Percentiles rank a stretch among this genome's conserved stretches.
These are phyloP conservation scores for Taphrina pruni DNA, from an alignment of 1,139 yeast genomes.

Conservation along the genomic window DNA sequence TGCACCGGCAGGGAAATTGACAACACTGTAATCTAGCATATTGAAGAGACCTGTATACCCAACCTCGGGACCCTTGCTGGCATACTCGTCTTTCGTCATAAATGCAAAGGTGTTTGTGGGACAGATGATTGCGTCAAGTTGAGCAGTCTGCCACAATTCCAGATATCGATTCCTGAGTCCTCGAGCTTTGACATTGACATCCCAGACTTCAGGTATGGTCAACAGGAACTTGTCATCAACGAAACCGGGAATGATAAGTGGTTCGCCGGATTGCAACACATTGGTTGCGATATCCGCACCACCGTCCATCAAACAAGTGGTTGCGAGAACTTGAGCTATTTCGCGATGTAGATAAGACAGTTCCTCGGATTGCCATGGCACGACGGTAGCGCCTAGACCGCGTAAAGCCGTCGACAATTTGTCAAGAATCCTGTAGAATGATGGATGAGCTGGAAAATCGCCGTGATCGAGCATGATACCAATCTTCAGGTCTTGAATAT, in stretches of 20 bases:
- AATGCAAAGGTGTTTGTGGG: slow-evolving; percentile 27
- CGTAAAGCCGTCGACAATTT: neutral
- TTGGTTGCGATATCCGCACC: slow-evolving; percentile 24
- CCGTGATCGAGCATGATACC: slow-evolving; percentile 31
- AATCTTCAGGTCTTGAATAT: neutral
- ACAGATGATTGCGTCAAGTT: slow-evolving; percentile 13
- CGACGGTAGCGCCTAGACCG: slow-evolving; percentile 3
- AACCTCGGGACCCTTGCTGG: slow-evolving; percentile 51
- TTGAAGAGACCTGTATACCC: slow-evolving; percentile 66
- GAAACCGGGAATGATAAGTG: slow-evolving; percentile 26
- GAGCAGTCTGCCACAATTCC: slow-evolving; percentile 11
- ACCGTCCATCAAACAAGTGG: slow-evolving; percentile 26
- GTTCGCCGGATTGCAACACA: slow-evolving; percentile 16
- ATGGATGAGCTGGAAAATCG: slow-evolving; percentile 26
- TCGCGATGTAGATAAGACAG: slow-evolving; percentile 21
- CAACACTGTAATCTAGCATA: slow-evolving; percentile 62
- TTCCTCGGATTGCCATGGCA: slow-evolving; percentile 23
- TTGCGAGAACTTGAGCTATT: slow-evolving; percentile 14
- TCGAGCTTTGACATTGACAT: slow-evolving; percentile 5
- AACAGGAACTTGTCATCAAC: slow-evolving; percentile 12
- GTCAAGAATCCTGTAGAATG: slow-evolving; percentile 15
- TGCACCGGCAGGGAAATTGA: slow-evolving; percentile 57
- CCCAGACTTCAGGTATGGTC: slow-evolving; percentile 15
- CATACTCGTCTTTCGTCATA: slow-evolving; percentile 9
- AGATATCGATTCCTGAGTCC: slow-evolving; percentile 9